Base-by-base conservation (phyloP, 148 eudicot genomes). In the Arbutus unedo region DNA sequence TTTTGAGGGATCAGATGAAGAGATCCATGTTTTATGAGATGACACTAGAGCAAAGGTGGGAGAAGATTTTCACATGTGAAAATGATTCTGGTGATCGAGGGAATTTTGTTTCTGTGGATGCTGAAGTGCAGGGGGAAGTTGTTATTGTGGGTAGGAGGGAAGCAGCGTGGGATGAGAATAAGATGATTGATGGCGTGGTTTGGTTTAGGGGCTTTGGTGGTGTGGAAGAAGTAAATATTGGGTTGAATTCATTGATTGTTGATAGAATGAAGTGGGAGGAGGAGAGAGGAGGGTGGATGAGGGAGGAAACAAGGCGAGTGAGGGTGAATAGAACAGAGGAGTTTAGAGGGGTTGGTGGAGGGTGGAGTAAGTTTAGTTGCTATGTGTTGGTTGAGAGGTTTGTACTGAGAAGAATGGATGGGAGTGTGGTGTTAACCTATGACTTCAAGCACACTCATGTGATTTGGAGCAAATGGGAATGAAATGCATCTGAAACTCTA, bases 241-340 rank as follows among this genome's bases (percentile, higher is more conserved):
- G 97, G 71, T 54, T 93, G 68, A 94, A 92, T 71, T 76, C 66
- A 45, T 80, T 88, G 74, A 62, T 93, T 83, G 71, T 91, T 7
- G 90, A 91, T 49, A 88, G 97, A 59, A 93, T 93, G 93, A 88
- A 80, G 64, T 93, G 97, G 97, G 97, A 94, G 84, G 85, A 91
- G 84, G 90, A 82, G 72, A 88, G 90, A 68, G 92, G 54, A 48
- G 98, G 93, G 1, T 91, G 93, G 92, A 47, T 70, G 13, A 81
- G 80, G 43, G 77, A 81, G 3, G 85, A 84, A 54, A 89, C n/a
- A n/a, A n/a, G 84, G 68, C 78, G 73, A 71, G 88, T 79, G 19
- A 90, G 81, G 68, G 85, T 93, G 47, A 83, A 77, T 25, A 89
- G 74, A 84, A 87, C 73, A 3, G 92, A 94, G 73, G 91, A 87